Percentiles rank a stretch among this genome's conserved stretches.
These are phyloP conservation scores for Dioscorea alata DNA, from an alignment of 106 monocot species.

Conservation along the genomic window DNA sequence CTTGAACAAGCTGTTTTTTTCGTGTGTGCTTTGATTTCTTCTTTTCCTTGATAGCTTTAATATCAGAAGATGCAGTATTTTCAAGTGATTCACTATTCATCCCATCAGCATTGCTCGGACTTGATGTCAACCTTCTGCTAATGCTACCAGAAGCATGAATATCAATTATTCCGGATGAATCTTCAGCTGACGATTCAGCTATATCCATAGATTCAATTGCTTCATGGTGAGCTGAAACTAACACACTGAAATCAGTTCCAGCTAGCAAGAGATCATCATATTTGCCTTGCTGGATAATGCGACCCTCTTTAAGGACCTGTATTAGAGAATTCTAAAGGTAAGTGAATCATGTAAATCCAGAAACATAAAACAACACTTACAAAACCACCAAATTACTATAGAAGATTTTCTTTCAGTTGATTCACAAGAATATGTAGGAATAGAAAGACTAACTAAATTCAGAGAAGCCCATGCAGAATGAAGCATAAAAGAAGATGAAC, in stretches of 20 bases:
- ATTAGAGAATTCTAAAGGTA: constrained; percentile 1
- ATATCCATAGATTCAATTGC: constrained; percentile 97
- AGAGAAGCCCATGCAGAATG: no score
- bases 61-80: constrained; percentile 32
- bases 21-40: constrained; percentile 62
- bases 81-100: constrained; percentile 28
- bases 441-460: no score
- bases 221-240: constrained; percentile 95
- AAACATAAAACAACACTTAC: no score
- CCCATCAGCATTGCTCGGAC: constrained; percentile 35
- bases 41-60: constrained; percentile 67
- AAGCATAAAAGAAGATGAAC: no score
- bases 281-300: constrained; percentile 85
- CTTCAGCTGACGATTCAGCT: constrained; percentile 40
- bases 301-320: constrained; percentile 90
- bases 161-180: constrained; percentile 17
- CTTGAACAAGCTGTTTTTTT: constrained; percentile 88
- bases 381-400: no score
- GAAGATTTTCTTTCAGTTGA: no score
- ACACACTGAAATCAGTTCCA: constrained; percentile 89
- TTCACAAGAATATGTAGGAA: no score
- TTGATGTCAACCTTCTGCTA: constrained; percentile 31
- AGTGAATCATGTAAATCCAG: background rate
- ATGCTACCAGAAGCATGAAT: constrained; percentile 16
- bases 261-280: constrained; percentile 91